Percentiles rank a stretch among this genome's conserved stretches.
These are phyloP conservation scores for Trichoderma reesei DNA, from an alignment of 495 filamentous ascomycete species.

Conservation along the genomic window DNA sequence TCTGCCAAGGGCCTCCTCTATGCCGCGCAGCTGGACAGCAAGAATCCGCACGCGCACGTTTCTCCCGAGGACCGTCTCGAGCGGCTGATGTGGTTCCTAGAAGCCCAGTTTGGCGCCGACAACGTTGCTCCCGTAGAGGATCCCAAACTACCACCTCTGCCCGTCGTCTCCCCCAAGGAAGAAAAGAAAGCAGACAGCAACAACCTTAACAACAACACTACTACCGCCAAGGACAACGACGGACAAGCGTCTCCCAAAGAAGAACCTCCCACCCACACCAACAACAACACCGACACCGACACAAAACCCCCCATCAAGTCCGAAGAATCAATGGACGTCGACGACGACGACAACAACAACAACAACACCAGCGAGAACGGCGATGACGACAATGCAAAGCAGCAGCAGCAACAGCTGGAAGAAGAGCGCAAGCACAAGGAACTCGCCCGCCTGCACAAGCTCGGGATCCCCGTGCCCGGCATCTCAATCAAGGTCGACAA, in stretches of 20 bases:
- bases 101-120: slow-evolving; percentile 84
- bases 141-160: slow-evolving; percentile 43
- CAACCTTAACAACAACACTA: neutral
- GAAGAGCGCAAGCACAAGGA: slow-evolving; percentile 40
- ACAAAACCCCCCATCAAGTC: slow-evolving; percentile 20
- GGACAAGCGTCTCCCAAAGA: slow-evolving; percentile 20
- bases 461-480: slow-evolving; percentile 83
- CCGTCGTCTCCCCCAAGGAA: slow-evolving; percentile 11
- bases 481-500: slow-evolving; percentile 78
- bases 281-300: slow-evolving; percentile 5
- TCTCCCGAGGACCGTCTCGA: slow-evolving; percentile 64
- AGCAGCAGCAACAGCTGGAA: slow-evolving; percentile 23
- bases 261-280: slow-evolving; percentile 14
- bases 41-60: slow-evolving; percentile 63
- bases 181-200: slow-evolving; percentile 13
- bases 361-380: slow-evolving; percentile 14
- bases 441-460: slow-evolving; percentile 56
- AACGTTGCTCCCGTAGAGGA: slow-evolving; percentile 62
- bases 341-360: slow-evolving; percentile 23
- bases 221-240: slow-evolving; percentile 14
- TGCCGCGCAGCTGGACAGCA: slow-evolving; percentile 4
- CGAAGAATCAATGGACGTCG: slow-evolving; percentile 29
- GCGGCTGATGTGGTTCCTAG: slow-evolving; percentile 88
- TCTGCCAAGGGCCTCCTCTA: neutral
- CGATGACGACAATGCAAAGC: slow-evolving; percentile 24